A percentile compares a stretch with the other conserved stretches of the same genome.
Conservation (phyloP, 2,329 filamentous ascomycete genomes). For the Neopestalotiopsis sp. region DNA sequence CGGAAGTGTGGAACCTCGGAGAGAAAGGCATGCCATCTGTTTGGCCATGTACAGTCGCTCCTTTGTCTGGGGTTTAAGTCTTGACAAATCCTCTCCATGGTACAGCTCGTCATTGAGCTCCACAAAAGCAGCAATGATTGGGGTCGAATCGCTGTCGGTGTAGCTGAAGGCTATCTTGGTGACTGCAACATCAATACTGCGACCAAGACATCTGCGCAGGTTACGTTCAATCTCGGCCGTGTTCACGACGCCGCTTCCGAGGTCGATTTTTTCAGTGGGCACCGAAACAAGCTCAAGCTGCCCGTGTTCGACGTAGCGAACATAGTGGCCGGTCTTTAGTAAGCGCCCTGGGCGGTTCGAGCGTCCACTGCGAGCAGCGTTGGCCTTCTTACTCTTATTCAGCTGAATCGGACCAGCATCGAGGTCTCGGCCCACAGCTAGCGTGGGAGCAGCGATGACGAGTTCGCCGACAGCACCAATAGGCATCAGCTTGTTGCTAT, state of each 20-base stretch:
- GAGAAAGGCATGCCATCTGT: slow-evolving; percentile 47
- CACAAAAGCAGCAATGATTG: slow-evolving; percentile 54
- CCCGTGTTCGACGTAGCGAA: slow-evolving; percentile 54
- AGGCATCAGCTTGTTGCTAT: slow-evolving; percentile 56
- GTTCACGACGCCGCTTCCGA: slow-evolving; percentile 46
- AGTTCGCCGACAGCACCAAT: slow-evolving; percentile 63
- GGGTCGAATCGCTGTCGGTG: slow-evolving; percentile 39
- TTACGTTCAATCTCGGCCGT: slow-evolving; percentile 52
- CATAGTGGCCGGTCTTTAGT: slow-evolving; percentile 57
- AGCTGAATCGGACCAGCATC: slow-evolving; percentile 32
- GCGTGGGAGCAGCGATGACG: slow-evolving; percentile 62
- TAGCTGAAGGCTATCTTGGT: slow-evolving; percentile 51
- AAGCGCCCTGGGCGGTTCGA: slow-evolving; percentile 31
- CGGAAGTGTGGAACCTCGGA: slow-evolving; percentile 43
- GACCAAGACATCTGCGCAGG: slow-evolving; percentile 52
- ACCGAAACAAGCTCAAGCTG: slow-evolving; percentile 54
- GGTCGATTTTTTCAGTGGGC: slow-evolving; percentile 46
- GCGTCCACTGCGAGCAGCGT: not conserved
- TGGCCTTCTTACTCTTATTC: not conserved
- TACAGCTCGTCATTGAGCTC: slow-evolving; percentile 50
- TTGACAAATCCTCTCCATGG: slow-evolving; percentile 43
- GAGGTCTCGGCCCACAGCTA: slow-evolving; percentile 46
- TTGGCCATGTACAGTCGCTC: slow-evolving; percentile 50
- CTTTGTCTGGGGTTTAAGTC: slow-evolving; percentile 45
- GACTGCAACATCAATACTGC: slow-evolving; percentile 53